Percentiles rank a stretch among this genome's conserved stretches.
phyloP scores from a whole-genome alignment of 106 monocot genomes.

The Agapanthus africanus region DNA sequence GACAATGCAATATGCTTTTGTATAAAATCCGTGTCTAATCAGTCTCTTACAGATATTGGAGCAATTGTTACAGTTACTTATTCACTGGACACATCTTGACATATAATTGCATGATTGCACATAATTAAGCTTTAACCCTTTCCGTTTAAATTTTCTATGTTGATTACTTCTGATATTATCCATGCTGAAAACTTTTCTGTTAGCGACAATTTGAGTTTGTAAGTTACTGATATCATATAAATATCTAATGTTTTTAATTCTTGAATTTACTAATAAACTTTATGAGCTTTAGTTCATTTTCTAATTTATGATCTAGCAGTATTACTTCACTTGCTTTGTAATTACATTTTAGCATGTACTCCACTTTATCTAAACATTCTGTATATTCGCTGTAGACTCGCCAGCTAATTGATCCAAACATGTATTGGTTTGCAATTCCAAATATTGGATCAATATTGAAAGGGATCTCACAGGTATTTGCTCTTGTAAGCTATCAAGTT shows the following conservation, averaged over 20 bases:
- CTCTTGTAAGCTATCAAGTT: neutral
- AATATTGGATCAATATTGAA: conserved; percentile 77
- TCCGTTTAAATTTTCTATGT: too few species aligned
- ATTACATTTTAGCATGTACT: neutral
- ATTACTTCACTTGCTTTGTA: neutral
- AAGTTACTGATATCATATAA: neutral
- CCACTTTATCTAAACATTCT: conserved; percentile 3
- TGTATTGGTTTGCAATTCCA: conserved; percentile 95
- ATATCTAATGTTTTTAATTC: neutral
- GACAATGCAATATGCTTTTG: neutral
- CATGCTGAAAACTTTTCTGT: neutral
- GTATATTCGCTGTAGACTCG: conserved; percentile 50
- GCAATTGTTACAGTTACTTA: neutral
- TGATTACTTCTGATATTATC: neutral
- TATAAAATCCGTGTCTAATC: neutral
- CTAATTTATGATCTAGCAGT: neutral
- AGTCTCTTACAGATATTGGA: neutral
- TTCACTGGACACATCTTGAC: neutral
- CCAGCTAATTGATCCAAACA: conserved; percentile 87
- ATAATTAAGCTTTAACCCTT: too few species aligned
- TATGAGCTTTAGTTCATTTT: neutral
- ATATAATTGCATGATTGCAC: neutral
- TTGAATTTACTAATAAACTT: neutral
- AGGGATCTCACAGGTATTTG: conserved; percentile 77
- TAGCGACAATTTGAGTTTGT: neutral